These are phyloP conservation scores for Cutaneotrichosporon cyanovorans DNA, from an alignment of 1,284 basidiomycete genomes.

Conservation along the genomic window DNA sequence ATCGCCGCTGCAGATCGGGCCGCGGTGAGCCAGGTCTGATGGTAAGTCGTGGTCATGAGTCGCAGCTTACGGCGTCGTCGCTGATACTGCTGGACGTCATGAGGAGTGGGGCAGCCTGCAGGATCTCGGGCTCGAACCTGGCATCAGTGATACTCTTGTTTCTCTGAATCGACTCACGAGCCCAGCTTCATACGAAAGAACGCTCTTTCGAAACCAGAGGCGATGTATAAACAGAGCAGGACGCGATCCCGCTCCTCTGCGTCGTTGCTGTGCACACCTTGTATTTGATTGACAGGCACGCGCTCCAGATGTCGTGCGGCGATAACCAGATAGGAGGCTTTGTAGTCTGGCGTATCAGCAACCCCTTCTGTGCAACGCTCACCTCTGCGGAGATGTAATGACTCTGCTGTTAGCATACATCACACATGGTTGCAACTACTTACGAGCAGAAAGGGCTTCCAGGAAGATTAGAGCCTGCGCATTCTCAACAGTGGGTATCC, in stretches of 20 bases:
- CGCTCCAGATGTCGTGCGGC: slow-evolving; percentile 21
- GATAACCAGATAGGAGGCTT: slow-evolving; percentile 14
- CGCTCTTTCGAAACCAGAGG: slow-evolving; percentile 51
- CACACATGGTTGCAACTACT: slow-evolving; percentile 12
- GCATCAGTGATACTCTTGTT: background rate
- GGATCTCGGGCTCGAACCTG: background rate
- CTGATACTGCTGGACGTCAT: slow-evolving; percentile 1
- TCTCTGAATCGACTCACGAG: slow-evolving; percentile 6
- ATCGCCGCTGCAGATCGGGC: slow-evolving; percentile 71
- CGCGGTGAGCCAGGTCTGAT: slow-evolving; percentile 49
- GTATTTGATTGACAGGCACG: slow-evolving; percentile 4
- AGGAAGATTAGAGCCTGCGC: slow-evolving; percentile 47
- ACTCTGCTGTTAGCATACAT: slow-evolving; percentile 2
- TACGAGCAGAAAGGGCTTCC: slow-evolving; percentile 34
- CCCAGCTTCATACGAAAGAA: slow-evolving; percentile 58
- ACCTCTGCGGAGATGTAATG: background rate
- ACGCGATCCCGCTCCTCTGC: slow-evolving; percentile 2
- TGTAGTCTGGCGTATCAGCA: slow-evolving; percentile 19
- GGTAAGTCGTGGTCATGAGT: slow-evolving; percentile 27
- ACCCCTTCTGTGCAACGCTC: no score
- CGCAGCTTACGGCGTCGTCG: slow-evolving; percentile 50
- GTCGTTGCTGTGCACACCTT: slow-evolving; percentile 19
- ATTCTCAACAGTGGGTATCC: slow-evolving; percentile 69
- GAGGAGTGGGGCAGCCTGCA: slow-evolving; percentile 1
- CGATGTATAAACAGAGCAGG: slow-evolving; percentile 50